Conservation (phyloP, 1,139 yeast species). For the Entelexis paramagnoliae region DNA sequence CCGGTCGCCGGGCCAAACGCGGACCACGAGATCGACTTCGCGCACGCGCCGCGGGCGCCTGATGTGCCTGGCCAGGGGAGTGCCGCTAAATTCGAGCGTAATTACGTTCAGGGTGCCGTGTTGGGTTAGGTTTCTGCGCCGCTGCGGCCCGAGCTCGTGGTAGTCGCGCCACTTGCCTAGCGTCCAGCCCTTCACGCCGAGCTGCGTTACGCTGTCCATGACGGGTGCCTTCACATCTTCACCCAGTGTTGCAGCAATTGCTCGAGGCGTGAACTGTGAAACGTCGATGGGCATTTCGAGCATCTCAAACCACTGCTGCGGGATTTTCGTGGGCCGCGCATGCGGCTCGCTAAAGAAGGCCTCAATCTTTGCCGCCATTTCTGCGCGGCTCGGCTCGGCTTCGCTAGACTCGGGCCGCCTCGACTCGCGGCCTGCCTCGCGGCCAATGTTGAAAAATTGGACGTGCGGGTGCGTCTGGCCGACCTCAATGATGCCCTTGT, state of each 20-base stretch:
- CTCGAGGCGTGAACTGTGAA: slow-evolving; percentile 40
- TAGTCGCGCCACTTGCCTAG: slow-evolving; percentile 68
- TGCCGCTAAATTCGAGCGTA: slow-evolving; percentile 62
- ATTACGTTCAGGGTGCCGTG: slow-evolving; percentile 63
- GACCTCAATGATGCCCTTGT: slow-evolving; percentile 32
- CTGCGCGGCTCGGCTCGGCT: too few species aligned
- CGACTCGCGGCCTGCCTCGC: not conserved
- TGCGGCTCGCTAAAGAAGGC: not conserved
- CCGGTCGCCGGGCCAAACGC: slow-evolving; percentile 44
- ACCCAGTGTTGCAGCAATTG: slow-evolving; percentile 54
- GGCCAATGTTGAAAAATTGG: slow-evolving; percentile 1
- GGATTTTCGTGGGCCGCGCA: slow-evolving; percentile 34
- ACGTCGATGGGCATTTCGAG: slow-evolving; percentile 39
- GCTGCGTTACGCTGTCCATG: slow-evolving; percentile 83
- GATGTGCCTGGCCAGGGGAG: slow-evolving; percentile 43
- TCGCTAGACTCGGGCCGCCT: too few species aligned
- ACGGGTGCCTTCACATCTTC: slow-evolving; percentile 60
- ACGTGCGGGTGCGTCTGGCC: slow-evolving; percentile 21
- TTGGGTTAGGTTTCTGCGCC: slow-evolving; percentile 37
- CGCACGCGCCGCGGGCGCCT: slow-evolving; percentile 57
- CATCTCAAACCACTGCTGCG: slow-evolving; percentile 29
- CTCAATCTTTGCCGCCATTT: not conserved
- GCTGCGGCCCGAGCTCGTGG: slow-evolving; percentile 37
- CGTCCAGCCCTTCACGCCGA: slow-evolving; percentile 51
- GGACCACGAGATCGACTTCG: slow-evolving; percentile 58